Conservation (phyloP, 305 asterid species). For the Fraxinus dipetala region DNA sequence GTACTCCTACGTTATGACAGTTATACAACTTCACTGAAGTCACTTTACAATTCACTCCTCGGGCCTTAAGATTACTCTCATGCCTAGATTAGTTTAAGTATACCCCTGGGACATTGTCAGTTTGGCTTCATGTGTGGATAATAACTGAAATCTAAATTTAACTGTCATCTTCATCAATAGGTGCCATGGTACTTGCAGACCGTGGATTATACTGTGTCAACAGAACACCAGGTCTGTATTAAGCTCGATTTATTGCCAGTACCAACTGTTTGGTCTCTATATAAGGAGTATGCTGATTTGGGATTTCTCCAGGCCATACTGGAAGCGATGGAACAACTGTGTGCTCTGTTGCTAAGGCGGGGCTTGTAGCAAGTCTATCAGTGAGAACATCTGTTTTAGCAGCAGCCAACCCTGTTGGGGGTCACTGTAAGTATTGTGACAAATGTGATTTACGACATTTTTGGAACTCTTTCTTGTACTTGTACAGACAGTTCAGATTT, state of each 20-base stretch:
- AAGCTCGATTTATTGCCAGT: slow-evolving; percentile 19
- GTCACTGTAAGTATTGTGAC: slow-evolving; percentile 79
- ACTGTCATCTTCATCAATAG: slow-evolving; percentile 32
- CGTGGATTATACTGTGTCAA: slow-evolving; percentile 92
- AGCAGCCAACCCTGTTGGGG: slow-evolving; percentile 97
- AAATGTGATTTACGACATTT: slow-evolving; percentile 16
- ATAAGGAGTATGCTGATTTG: slow-evolving; percentile 24
- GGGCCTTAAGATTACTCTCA: background rate
- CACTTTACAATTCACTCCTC: background rate
- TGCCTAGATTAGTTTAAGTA: background rate
- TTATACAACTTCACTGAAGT: background rate
- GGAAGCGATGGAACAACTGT: slow-evolving; percentile 99
- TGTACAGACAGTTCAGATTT: background rate
- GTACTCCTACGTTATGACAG: background rate
- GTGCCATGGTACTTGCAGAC: slow-evolving; percentile 99
- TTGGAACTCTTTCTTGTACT: slow-evolving; percentile 8
- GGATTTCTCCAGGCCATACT: slow-evolving; percentile 61
- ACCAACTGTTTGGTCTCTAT: slow-evolving; percentile 21
- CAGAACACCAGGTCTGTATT: slow-evolving; percentile 79
- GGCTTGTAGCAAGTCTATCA: slow-evolving; percentile 96
- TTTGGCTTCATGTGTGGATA: slow-evolving; percentile 13
- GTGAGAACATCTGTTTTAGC: slow-evolving; percentile 96
- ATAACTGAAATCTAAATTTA: slow-evolving; percentile 20
- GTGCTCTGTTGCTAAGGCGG: slow-evolving; percentile 98
- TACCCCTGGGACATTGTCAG: background rate